Base-by-base conservation (phyloP, 1,284 basidiomycete species). In the Grifola frondosa region DNA sequence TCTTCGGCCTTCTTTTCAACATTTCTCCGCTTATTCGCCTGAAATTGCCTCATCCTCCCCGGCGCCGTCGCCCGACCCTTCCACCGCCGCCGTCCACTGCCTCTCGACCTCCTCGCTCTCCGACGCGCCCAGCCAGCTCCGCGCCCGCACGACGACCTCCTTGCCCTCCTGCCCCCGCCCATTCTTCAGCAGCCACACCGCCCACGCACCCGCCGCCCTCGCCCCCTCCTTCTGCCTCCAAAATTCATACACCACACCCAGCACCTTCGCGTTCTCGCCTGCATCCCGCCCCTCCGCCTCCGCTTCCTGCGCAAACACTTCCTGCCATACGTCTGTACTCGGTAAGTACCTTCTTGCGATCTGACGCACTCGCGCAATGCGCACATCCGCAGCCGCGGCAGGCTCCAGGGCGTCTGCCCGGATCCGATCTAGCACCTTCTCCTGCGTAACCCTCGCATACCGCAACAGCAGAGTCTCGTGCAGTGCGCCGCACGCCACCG, bases 401-500 rank as follows among this genome's bases (percentile, higher is more conserved):
- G 24, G 19, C 4, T 43, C 40, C 39, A 58, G 31, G 30, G 28
- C 54, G 28, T 33, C 43, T 21, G 21, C 40, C 48, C 44, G 45
- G 55, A 36, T 49, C 59, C 53, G 39, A 23, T 16, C 24, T 20
- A 34, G 40, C 20, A 33, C 25, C 9, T 20, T 37, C 22, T 44
- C 37, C 37, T 48, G 44, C 25, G 46, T 37, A 21, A 30, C 44
- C 28, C 40, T 59, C 40, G 69, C 66, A 59, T 75, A 76, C 46
- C 67, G 65, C 56, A 74, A 58, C 50, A 80, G 65, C 40, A 79
- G 60, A 41, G 52, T 60, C 62, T 76, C 74, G 50, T 80, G 78
- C 36, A 79, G 61, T 30, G 59, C 51, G 30, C 50, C 23, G 49
- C 62, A 59, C 31, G 68, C 59, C 32, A 61, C 61, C 33, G 71